Evolutionary conservation across 345 rosid species (phyloP), one percentile per base, ranked within the genome.

Genomic region (Viola odorata): DNA sequence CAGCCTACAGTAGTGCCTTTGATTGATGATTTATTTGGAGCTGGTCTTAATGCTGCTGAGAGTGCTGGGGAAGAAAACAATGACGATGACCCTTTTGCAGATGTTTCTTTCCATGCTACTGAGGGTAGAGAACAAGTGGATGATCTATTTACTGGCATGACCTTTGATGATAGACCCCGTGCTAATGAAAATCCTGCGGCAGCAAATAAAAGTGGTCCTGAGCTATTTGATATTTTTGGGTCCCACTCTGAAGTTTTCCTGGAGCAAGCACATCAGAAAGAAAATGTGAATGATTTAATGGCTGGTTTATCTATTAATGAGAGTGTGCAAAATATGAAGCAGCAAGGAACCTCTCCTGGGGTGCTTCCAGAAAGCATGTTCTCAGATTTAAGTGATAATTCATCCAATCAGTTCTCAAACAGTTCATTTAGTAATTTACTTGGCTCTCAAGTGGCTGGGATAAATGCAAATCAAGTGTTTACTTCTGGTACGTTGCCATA

Each of bases 141-240:
- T 57, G 96, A 87, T 72, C 78, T 94, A 50, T 94, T 94, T 80
- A 81, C 95, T 42, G 96, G 96, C 62, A 80, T 94, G 95, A 73
- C 76, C 58, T 53, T 90, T 42, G 91, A 75, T 75, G 81, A 69
- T 57, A 84, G 82, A 58, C 72, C 73, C 5, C 74, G 64, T 55
- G 63, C 59, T 57, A 65, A 65, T 68, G 83, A 55, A 68, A 82
- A 76, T 72, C 69, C 73, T 40, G 57, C 58, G 63, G 50, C 69
- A 4, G 63, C 57, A 38, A 69, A 62, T 58, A 61, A 62, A 59
- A 66, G 42, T 40, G 76, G 66, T 45, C 65, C 84, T 9, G 86
- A 83, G 67, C 64, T 77, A 54, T 78, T 83, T 65, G 92, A 86
- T 76, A 78, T 88, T 62, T 85, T 89, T 81, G 88, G 87, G 16